Percentiles rank a stretch among this genome's conserved stretches.
Evolutionary conservation across 148 eudicot genomes (phyloP).

Genomic region (Limonium bicolor): DNA sequence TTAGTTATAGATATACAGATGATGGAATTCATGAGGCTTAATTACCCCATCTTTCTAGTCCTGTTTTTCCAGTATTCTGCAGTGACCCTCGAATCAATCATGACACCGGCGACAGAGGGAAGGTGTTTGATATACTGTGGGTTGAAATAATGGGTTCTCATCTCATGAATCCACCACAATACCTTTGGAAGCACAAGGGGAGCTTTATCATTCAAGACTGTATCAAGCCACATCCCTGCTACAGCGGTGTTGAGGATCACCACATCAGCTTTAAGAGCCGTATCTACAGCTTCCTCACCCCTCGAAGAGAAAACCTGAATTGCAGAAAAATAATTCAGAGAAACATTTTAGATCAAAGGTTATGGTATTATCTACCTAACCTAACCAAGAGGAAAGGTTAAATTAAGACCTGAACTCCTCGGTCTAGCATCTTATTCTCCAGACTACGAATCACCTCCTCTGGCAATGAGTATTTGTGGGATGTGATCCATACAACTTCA

Average conservation of each 20-base stretch:
- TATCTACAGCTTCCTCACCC: slow-evolving; percentile 79
- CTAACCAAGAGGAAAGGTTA: neutral
- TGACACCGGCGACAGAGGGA: slow-evolving; percentile 91
- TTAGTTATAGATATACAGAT: too few species aligned
- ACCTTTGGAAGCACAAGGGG: slow-evolving; percentile 87
- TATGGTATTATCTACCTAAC: neutral
- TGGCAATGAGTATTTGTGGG: slow-evolving; percentile 43
- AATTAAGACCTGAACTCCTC: slow-evolving; percentile 56
- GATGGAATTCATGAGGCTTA: neutral
- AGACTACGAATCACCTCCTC: slow-evolving; percentile 49
- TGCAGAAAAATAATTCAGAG: too few species aligned
- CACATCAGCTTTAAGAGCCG: slow-evolving; percentile 85
- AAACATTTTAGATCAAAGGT: too few species aligned
- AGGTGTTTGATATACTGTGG: slow-evolving; percentile 89
- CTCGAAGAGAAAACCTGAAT: slow-evolving; percentile 63
- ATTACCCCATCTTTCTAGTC: slow-evolving; percentile 77
- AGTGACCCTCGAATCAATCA: slow-evolving; percentile 91
- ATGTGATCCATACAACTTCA: slow-evolving; percentile 66
- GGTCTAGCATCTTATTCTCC: slow-evolving; percentile 58
- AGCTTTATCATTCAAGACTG: slow-evolving; percentile 78
- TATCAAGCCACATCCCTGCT: slow-evolving; percentile 96
- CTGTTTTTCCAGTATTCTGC: slow-evolving; percentile 97
- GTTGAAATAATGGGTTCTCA: slow-evolving; percentile 98
- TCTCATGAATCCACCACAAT: slow-evolving; percentile 99
- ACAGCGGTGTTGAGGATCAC: slow-evolving; percentile 95